A percentile compares a stretch with the other conserved stretches of the same genome.
Evolutionary conservation across 2,329 filamentous ascomycete species (phyloP).

Genomic region (Hypocrella siamensis): DNA sequence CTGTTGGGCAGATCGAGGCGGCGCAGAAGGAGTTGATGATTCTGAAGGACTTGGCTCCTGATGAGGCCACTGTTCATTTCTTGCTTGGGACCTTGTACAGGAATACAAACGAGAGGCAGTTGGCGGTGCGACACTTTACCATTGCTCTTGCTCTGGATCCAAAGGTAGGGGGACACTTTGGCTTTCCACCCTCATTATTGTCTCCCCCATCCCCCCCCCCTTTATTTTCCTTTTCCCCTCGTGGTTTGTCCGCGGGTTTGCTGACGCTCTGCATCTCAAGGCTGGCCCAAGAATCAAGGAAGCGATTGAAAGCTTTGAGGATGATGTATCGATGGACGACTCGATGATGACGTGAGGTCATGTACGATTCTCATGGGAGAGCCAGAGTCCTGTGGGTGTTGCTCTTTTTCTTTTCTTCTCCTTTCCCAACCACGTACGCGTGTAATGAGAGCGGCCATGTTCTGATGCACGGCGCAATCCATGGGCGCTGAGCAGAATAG

Average conservation of each 20-base stretch:
- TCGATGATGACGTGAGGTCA: slow-evolving; percentile 39
- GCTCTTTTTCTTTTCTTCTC: too few species aligned
- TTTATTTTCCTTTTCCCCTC: neutral
- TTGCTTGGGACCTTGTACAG: slow-evolving; percentile 75
- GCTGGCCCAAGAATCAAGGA: slow-evolving; percentile 91
- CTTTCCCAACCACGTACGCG: too few species aligned
- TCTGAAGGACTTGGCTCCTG: slow-evolving; percentile 81
- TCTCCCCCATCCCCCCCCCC: neutral
- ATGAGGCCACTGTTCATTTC: slow-evolving; percentile 94
- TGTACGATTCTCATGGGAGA: neutral
- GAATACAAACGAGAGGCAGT: slow-evolving; percentile 52
- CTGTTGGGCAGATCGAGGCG: slow-evolving; percentile 50
- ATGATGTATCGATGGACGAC: slow-evolving; percentile 56
- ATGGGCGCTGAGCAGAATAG: too few species aligned
- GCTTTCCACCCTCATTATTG: too few species aligned
- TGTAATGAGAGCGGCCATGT: too few species aligned
- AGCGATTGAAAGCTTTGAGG: slow-evolving; percentile 82
- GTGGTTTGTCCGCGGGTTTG: neutral
- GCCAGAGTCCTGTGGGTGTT: neutral
- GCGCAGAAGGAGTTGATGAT: slow-evolving; percentile 73
- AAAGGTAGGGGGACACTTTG: slow-evolving; percentile 47
- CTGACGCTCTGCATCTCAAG: too few species aligned
- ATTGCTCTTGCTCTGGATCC: slow-evolving; percentile 91
- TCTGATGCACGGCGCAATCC: too few species aligned
- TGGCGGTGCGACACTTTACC: slow-evolving; percentile 87